Percentiles rank a stretch among this genome's conserved stretches.
These are phyloP conservation scores for Telfairia occidentalis DNA, from an alignment of 331 rosid genomes.

Conservation along the genomic window DNA sequence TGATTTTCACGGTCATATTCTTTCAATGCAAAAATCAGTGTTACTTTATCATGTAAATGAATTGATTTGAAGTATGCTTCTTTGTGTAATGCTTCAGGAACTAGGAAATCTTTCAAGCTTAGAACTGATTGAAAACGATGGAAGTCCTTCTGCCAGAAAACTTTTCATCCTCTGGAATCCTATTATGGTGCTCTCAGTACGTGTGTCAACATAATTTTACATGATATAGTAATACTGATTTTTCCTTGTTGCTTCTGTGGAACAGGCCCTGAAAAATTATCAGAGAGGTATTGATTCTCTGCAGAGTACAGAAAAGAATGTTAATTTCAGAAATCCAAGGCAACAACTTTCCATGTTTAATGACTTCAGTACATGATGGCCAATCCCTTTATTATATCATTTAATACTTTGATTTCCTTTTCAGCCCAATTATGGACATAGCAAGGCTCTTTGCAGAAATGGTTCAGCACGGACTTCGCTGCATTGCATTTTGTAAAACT, in stretches of 20 bases:
- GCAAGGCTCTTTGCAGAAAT: constrained; percentile 83
- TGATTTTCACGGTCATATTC: background rate
- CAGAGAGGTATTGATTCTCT: constrained; percentile 14
- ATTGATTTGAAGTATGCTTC: background rate
- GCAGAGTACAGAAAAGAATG: constrained; percentile 31
- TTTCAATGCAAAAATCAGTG: background rate
- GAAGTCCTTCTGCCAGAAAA: constrained; percentile 87
- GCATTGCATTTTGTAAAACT: constrained; percentile 81
- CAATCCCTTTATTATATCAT: background rate
- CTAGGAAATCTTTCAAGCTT: constrained; percentile 64
- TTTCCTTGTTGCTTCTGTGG: constrained; percentile 13
- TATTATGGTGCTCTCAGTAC: background rate
- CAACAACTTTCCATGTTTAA: constrained; percentile 17
- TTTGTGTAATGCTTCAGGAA: constrained; percentile 40
- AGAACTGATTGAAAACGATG: constrained; percentile 83
- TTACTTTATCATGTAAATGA: background rate
- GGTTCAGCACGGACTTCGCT: constrained; percentile 97
- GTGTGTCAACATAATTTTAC: background rate
- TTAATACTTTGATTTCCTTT: constrained; percentile 16
- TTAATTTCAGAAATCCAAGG: constrained; percentile 46
- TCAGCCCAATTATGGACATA: constrained; percentile 58
- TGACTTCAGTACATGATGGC: background rate
- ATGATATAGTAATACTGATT: constrained; percentile 3
- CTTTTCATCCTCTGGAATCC: constrained; percentile 91
- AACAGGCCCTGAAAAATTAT: constrained; percentile 30